Evolutionary conservation across 1,284 basidiomycete species (phyloP), one percentile per base, ranked within the genome.

Genomic region (Apiotrichum domesticum): DNA sequence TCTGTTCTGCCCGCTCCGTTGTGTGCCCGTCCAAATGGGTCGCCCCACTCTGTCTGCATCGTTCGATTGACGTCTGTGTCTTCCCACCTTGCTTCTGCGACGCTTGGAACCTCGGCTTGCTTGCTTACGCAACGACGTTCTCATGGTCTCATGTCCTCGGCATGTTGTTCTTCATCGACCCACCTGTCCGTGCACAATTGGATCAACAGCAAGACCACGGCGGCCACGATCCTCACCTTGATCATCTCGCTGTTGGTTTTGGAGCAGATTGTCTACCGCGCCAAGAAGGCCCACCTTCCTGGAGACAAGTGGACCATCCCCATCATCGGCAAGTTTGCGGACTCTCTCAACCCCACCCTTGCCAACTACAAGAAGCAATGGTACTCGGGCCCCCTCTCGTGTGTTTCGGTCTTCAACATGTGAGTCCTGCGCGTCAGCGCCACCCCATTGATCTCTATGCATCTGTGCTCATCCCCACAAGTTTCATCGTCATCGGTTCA

Each of bases 401-500:
- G 85, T 11, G 79, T 94, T 59, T 92, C 89, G 68, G 93, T 97
- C 3, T 97, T 97, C 80, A 93, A 97, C 78, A 95, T 97, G 92
- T 90, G 63, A 68, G 88, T 80, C 7, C 47, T 13, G 5, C 29
- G 35, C 43, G 43, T 9, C 43, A 32, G 15, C n/a, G 15, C 5
- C 10, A 13, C 11, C n/a, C 11, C 6, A 10, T 32, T 32, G 45
- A 46, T 21, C 8, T 35, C 6, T 2, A 35, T 4, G 46, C 5
- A 14, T 6, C 34, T 14, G 6, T 35, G 14, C 48, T 49, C 15
- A 55, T 34, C 7, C 1, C 5, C 32, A 10, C n/a, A 65, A 96
- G 93, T 68, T 97, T 96, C 78, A 96, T 97, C 71, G 93, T 97
- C 66, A 93, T 96, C 83, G 90, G 91, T 29, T 90, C 93, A 11